Percentiles rank a stretch among this genome's conserved stretches.
Conservation (phyloP, 2,329 filamentous ascomycete species). For the Stenocarpella maydis region DNA sequence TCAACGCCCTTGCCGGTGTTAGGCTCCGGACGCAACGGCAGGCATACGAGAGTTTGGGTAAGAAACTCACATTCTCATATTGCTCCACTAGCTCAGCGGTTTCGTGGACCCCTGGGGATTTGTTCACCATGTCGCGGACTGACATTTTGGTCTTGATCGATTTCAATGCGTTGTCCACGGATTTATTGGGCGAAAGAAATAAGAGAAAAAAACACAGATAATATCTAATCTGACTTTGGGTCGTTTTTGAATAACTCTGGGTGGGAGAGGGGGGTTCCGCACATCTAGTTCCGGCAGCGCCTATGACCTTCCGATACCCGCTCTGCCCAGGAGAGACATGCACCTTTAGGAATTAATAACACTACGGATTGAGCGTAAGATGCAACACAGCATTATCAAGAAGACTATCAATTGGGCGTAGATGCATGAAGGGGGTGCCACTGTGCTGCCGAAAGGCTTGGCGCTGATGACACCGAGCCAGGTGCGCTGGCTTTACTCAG, state of each 20-base stretch:
- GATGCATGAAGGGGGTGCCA: neutral
- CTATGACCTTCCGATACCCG: neutral
- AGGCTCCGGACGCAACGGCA: neutral
- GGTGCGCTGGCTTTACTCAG: neutral
- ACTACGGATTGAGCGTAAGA: neutral
- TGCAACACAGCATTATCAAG: neutral
- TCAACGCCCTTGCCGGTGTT: neutral
- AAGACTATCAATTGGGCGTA: neutral
- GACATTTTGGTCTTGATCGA: neutral
- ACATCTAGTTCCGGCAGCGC: neutral
- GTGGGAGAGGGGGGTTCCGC: too few species aligned
- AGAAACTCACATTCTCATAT: neutral
- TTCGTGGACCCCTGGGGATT: neutral
- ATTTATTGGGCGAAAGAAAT: too few species aligned
- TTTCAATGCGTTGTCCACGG: too few species aligned
- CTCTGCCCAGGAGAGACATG: neutral
- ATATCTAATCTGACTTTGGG: neutral
- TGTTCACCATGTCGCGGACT: neutral
- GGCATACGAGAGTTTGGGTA: fast-evolving
- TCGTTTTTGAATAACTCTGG: neutral
- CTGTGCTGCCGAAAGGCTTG: neutral
- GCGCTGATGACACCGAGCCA: neutral
- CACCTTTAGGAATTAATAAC: constrained; percentile 2
- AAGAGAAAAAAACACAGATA: too few species aligned
- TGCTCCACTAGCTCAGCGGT: neutral